These are phyloP conservation scores for Colletotrichum sp. DNA, from an alignment of 2,329 filamentous ascomycete species.

Conservation along the genomic window DNA sequence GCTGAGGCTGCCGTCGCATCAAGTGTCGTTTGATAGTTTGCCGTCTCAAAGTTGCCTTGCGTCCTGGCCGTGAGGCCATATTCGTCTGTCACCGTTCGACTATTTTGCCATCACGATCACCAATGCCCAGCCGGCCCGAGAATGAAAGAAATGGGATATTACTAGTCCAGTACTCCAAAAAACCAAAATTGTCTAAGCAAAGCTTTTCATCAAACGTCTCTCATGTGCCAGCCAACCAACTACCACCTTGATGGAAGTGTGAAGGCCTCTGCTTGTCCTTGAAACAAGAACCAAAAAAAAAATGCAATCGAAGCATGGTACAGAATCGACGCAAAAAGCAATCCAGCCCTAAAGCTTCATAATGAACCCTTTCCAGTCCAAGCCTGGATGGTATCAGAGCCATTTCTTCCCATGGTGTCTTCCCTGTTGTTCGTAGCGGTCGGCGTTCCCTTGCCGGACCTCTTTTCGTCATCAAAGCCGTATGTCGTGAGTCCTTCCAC, in stretches of 20 bases:
- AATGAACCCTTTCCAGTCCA: conserved; percentile 8
- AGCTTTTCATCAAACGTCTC: conserved; percentile 7
- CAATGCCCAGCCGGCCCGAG: background rate
- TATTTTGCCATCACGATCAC: background rate
- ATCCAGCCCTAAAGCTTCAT: background rate
- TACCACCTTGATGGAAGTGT: background rate
- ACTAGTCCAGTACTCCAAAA: conserved; percentile 9
- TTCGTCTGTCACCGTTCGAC: background rate
- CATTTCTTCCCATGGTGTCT: background rate
- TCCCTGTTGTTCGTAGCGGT: conserved; percentile 14
- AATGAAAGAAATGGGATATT: conserved; percentile 9
- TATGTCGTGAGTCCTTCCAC: conserved; percentile 17
- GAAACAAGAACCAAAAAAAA: background rate
- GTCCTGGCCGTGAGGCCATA: background rate
- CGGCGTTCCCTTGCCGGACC: conserved; percentile 8
- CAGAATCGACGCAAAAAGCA: conserved; percentile 5
- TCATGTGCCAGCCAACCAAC: background rate
- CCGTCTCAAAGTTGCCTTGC: background rate
- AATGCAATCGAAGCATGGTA: conserved; percentile 2
- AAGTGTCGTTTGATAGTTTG: background rate
- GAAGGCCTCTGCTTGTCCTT: background rate
- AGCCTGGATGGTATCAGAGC: conserved; percentile 11
- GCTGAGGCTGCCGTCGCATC: background rate
- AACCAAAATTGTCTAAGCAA: conserved; percentile 3
- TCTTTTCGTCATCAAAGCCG: conserved; percentile 17